Evolutionary conservation across 148 eudicot species (phyloP).

Genomic region (Rhododendron henanense): DNA sequence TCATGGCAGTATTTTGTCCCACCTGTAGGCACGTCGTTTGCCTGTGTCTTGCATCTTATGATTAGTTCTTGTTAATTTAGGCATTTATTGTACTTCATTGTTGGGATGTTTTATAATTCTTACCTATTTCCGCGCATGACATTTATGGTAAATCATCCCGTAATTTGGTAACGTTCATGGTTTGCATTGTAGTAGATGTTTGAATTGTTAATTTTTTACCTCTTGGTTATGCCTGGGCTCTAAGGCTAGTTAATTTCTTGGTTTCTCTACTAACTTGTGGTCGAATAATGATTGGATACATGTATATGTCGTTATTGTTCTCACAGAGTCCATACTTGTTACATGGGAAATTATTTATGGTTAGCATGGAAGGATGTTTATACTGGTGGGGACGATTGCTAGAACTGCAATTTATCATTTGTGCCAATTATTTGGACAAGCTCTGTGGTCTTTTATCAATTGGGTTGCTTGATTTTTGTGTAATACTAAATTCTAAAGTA

Average conservation of each 20-base stretch:
- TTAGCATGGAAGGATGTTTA: neutral
- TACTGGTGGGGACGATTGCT: neutral
- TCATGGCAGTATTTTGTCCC: too few relatives aligned
- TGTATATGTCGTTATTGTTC: neutral
- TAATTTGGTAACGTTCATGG: too few relatives aligned
- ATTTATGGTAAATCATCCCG: too few relatives aligned
- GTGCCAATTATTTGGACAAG: neutral
- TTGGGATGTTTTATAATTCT: too few relatives aligned
- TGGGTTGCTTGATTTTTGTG: neutral
- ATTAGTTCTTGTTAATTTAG: too few relatives aligned
- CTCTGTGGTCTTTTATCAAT: neutral
- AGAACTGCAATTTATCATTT: neutral
- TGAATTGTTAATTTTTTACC: neutral
- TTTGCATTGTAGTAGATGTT: neutral
- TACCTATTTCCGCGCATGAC: too few relatives aligned
- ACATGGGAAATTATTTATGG: neutral
- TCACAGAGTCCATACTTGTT: neutral
- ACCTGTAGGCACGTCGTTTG: too few relatives aligned
- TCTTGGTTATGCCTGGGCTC: neutral
- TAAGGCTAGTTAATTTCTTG: neutral
- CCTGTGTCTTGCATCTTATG: too few relatives aligned
- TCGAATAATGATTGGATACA: neutral
- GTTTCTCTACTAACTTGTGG: neutral
- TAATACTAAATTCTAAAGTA: too few relatives aligned
- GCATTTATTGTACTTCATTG: too few relatives aligned